Evolutionary conservation across 306 rosid genomes (phyloP).

Genomic region (peach (Prunus persica)): Prunus_persica_NCBIv2 NC_034014.1:2100001-2100500

Average conservation of each 20-base stretch:
- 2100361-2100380: constrained; percentile 28
- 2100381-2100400: constrained; percentile 26
- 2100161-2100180: constrained; percentile 83
- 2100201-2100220: constrained; percentile 84
- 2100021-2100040: constrained; percentile 12
- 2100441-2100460: neutral
- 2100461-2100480: constrained; percentile 21
- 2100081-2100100: constrained; percentile 59
- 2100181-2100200: constrained; percentile 69
- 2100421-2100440: neutral
- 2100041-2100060: neutral
- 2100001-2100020: constrained; percentile 4
- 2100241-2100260: constrained; percentile 31
- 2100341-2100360: constrained; percentile 1
- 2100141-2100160: constrained; percentile 73
- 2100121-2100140: constrained; percentile 53
- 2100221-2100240: constrained; percentile 81
- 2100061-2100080: constrained; percentile 3
- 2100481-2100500: neutral
- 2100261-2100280: neutral
- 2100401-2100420: constrained; percentile 13
- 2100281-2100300: constrained; percentile 12
- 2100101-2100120: constrained; percentile 74
- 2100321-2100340: neutral
- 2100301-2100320: constrained; percentile 4